Conservation (phyloP, 306 rosid genomes). For the Dryas octopetala region DNA sequence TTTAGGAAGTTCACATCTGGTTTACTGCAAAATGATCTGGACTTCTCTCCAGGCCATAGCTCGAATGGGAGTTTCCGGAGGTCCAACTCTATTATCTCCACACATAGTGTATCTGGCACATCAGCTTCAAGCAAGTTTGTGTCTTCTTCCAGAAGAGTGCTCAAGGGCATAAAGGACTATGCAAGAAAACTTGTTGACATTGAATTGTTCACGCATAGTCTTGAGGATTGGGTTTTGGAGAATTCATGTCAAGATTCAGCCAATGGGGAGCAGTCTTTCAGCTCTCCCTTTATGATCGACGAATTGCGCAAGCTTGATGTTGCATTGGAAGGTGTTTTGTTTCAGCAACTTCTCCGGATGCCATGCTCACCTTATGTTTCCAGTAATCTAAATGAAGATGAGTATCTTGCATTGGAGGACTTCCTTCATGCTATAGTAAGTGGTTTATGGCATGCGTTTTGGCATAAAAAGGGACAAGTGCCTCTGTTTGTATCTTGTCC, state of each 20-base stretch:
- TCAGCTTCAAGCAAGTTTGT: constrained; percentile 58
- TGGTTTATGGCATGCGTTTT: constrained; percentile 90
- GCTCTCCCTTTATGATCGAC: constrained; percentile 61
- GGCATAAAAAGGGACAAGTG: constrained; percentile 78
- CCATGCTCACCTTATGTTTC: constrained; percentile 45
- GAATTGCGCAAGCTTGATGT: constrained; percentile 83
- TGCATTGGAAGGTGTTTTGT: constrained; percentile 77
- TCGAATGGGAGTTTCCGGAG: constrained; percentile 79
- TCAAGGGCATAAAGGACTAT: constrained; percentile 69
- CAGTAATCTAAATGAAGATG: constrained; percentile 58
- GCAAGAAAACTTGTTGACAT: constrained; percentile 68
- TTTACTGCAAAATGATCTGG: constrained; percentile 61
- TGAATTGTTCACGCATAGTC: constrained; percentile 54
- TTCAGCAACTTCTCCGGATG: constrained; percentile 89
- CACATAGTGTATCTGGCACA: constrained; percentile 56
- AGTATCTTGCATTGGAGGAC: constrained; percentile 79
- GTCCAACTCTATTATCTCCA: constrained; percentile 63
- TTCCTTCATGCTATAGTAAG: constrained; percentile 69
- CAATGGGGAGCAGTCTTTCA: constrained; percentile 47
- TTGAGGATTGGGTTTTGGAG: constrained; percentile 77
- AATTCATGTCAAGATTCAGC: constrained; percentile 50
- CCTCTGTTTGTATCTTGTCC: constrained; percentile 82
- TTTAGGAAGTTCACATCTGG: constrained; percentile 48
- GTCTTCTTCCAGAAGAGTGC: constrained; percentile 62
- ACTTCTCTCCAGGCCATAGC: constrained; percentile 69